A percentile compares a stretch with the other conserved stretches of the same genome.
These are phyloP conservation scores for Mycena polygramma DNA, from an alignment of 768 basidiomycete species.

Conservation along the genomic window DNA sequence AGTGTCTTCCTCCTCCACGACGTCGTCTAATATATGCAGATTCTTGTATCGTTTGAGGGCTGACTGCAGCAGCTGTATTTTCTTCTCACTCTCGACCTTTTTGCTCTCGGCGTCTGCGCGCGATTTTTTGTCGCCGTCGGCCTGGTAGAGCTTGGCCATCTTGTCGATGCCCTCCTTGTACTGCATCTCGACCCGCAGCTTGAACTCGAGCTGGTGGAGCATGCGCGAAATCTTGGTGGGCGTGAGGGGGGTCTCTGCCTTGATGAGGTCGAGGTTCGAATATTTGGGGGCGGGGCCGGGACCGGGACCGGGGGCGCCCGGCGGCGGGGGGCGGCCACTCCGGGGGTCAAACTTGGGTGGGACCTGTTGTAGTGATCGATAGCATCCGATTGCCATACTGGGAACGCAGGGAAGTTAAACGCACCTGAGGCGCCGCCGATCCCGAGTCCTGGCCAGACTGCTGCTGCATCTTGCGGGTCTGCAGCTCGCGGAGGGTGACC, in stretches of 20 bases:
- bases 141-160: slow-evolving; percentile 97
- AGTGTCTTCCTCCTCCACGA: slow-evolving; percentile 81
- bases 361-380: slow-evolving; percentile 52
- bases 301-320: slow-evolving; percentile 15
- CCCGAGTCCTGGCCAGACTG: slow-evolving; percentile 67
- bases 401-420: slow-evolving; percentile 34
- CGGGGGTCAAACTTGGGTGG: slow-evolving; percentile 65
- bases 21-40: slow-evolving; percentile 90
- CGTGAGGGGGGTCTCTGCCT: slow-evolving; percentile 96
- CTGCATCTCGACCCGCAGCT: slow-evolving; percentile 87
- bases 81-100: slow-evolving; percentile 94
- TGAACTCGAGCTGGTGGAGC: slow-evolving; percentile 85
- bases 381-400: slow-evolving; percentile 39
- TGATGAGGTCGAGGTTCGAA: slow-evolving; percentile 93
- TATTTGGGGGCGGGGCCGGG: slow-evolving; percentile 60
- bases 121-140: slow-evolving; percentile 97
- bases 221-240: slow-evolving; percentile 97
- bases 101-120: slow-evolving; percentile 94
- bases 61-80: slow-evolving; percentile 92
- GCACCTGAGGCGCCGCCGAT: slow-evolving; percentile 58
- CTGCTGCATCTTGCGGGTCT: slow-evolving; percentile 78
- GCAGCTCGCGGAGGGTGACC: slow-evolving; percentile 85
- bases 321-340: slow-evolving; percentile 53
- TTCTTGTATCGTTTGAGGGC: slow-evolving; percentile 98
- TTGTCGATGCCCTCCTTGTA: slow-evolving; percentile 99